phyloP scores from a whole-genome alignment of 768 basidiomycete genomes.

The Russula sp. region DNA sequence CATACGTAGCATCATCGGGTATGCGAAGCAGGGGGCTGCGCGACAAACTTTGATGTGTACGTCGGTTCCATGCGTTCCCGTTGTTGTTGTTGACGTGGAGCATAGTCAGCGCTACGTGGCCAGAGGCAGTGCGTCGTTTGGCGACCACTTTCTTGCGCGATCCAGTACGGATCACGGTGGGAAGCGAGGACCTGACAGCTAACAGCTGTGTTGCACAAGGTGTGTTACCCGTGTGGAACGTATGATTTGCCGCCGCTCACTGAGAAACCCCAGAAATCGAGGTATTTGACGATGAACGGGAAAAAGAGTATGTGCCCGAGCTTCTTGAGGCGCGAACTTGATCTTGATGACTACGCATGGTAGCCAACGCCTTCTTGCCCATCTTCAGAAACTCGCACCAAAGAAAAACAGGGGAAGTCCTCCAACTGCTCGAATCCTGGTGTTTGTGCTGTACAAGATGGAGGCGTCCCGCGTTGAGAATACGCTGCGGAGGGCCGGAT shows the following conservation, averaged over 20 bases:
- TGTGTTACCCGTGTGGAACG: constrained; percentile 22
- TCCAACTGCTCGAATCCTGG: constrained; percentile 71
- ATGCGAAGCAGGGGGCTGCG: constrained; percentile 60
- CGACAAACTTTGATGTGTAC: constrained; percentile 94
- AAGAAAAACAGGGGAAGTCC: constrained; percentile 56
- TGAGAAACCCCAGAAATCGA: constrained; percentile 53
- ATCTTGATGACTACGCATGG: background rate
- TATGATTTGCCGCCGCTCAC: background rate
- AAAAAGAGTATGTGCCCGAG: constrained; percentile 68
- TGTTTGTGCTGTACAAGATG: constrained; percentile 97
- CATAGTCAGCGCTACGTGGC: constrained; percentile 97
- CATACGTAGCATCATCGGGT: constrained; percentile 83
- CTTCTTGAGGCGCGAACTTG: background rate
- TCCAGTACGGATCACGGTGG: constrained; percentile 90
- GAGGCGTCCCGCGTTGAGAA: constrained; percentile 89
- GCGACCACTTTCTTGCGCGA: constrained; percentile 83
- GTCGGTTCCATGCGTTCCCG: constrained; percentile 32
- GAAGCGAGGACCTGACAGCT: constrained; percentile 91
- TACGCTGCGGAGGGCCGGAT: constrained; percentile 70
- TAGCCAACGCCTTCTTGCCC: constrained; percentile 59
- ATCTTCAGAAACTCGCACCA: constrained; percentile 54
- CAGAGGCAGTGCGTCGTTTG: constrained; percentile 84
- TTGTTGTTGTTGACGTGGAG: background rate
- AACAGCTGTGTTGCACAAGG: constrained; percentile 90
- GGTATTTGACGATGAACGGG: constrained; percentile 79